phyloP scores from a whole-genome alignment of 106 monocot genomes.

The Dioscorea alata region DNA sequence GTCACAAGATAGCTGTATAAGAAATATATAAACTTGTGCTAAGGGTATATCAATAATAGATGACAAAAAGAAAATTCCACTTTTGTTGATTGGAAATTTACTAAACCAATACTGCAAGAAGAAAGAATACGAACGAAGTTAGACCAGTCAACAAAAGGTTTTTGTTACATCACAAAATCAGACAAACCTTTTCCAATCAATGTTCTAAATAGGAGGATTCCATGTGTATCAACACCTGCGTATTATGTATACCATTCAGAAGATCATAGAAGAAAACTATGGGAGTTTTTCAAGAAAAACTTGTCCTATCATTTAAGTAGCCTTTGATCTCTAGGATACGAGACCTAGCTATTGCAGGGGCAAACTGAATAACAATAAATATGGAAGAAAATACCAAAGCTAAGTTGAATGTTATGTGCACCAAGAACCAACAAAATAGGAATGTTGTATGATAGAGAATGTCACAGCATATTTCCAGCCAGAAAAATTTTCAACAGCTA shows the following conservation, averaged over 20 bases:
- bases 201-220: slow-evolving; percentile 94
- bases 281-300: neutral
- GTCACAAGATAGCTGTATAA: neutral
- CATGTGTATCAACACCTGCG: slow-evolving; percentile 96
- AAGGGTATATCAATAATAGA: too few relatives aligned
- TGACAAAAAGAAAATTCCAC: too few relatives aligned
- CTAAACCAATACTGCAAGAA: slow-evolving; percentile 74
- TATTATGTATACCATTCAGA: slow-evolving; percentile 3
- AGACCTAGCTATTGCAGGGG: slow-evolving; percentile 97
- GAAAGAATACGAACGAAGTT: slow-evolving; percentile 3
- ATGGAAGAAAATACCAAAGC: slow-evolving; percentile 86
- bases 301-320: slow-evolving; percentile 80
- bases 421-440: slow-evolving; percentile 92
- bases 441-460: slow-evolving; percentile 85
- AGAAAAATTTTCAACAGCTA: slow-evolving; percentile 98
- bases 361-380: slow-evolving; percentile 81
- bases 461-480: slow-evolving; percentile 96
- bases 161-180: neutral
- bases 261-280: neutral
- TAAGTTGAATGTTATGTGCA: slow-evolving; percentile 73
- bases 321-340: slow-evolving; percentile 99
- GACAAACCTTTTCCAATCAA: slow-evolving; percentile 83
- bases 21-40: too few relatives aligned
- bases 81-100: neutral
- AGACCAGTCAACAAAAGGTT: neutral